Percentiles rank a stretch among this genome's conserved stretches.
Conservation (phyloP, 208 protist species). For the Balamuthia mandrillaris region DNA sequence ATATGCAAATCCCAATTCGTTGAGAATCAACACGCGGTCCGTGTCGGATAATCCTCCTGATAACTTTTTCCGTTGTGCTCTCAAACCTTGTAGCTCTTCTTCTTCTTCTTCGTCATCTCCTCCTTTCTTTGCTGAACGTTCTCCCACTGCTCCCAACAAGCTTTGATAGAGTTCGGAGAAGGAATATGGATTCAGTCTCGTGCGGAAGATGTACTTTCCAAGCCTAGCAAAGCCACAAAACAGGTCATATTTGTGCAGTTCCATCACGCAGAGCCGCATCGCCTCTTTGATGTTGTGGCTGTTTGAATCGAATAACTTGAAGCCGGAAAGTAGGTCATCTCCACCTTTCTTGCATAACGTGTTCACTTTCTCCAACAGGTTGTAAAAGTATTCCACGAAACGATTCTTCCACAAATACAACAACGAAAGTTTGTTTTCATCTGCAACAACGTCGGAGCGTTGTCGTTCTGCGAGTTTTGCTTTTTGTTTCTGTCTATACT, state of each 20-base stretch:
- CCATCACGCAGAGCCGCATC: background rate
- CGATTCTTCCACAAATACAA: background rate
- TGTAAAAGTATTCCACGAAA: background rate
- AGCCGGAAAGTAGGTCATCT: background rate
- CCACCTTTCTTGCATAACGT: background rate
- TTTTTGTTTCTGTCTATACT: background rate
- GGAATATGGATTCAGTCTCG: background rate
- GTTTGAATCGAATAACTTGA: conserved; percentile 9
- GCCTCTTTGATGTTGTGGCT: conserved; percentile 13
- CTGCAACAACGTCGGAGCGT: background rate
- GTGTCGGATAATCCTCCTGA: too few relatives aligned
- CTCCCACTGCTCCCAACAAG: background rate
- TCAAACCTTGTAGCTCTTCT: too few relatives aligned
- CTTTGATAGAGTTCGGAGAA: background rate
- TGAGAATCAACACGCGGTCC: conserved; percentile 22
- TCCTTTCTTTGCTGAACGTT: too few relatives aligned
- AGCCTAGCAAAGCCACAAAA: background rate
- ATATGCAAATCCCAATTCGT: background rate
- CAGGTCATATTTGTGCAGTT: background rate
- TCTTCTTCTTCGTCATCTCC: too few relatives aligned
- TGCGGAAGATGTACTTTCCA: conserved; percentile 10
- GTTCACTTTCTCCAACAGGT: background rate
- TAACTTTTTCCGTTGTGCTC: too few relatives aligned
- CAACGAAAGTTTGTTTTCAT: background rate
- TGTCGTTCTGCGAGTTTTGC: background rate